These are phyloP conservation scores for Diutina scorzettiae DNA, from an alignment of 1,139 yeast species.

Conservation along the genomic window DNA sequence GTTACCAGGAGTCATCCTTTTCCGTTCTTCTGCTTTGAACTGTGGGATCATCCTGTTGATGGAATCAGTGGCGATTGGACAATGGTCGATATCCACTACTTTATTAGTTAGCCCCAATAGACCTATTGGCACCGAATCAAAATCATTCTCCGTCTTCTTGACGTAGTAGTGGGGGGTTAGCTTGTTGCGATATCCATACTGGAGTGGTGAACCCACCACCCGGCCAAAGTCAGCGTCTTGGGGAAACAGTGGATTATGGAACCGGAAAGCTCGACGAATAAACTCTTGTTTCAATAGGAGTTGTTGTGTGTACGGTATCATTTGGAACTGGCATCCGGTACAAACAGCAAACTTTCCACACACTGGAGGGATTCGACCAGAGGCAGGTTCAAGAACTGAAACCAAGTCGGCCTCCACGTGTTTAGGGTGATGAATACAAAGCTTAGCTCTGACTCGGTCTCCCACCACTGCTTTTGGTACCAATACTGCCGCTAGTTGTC, in stretches of 20 bases:
- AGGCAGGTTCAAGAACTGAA: no score
- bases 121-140: constrained; percentile 16
- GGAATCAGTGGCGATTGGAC: constrained; percentile 21
- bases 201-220: constrained; percentile 20
- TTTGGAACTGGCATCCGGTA: constrained; percentile 34
- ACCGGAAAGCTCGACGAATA: constrained; percentile 24
- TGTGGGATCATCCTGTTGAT: constrained; percentile 16
- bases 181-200: constrained; percentile 25
- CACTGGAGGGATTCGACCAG: no score
- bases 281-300: constrained; percentile 19
- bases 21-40: constrained; percentile 9
- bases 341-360: constrained; percentile 78
- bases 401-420: constrained; percentile 23
- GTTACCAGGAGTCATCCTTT: constrained; percentile 8
- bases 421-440: constrained; percentile 20
- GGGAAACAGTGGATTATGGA: constrained; percentile 18
- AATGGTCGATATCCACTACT: constrained; percentile 19
- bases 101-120: constrained; percentile 18
- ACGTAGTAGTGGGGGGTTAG: constrained; percentile 23
- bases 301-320: constrained; percentile 31
- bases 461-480: constrained; percentile 31
- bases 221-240: constrained; percentile 9
- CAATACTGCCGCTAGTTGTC: constrained; percentile 15
- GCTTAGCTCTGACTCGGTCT: constrained; percentile 20
- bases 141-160: constrained; percentile 9